Evolutionary conservation across 2,329 filamentous ascomycete species (phyloP), one percentile per base, ranked within the genome.

Genomic region (Neospermospora avenae): DNA sequence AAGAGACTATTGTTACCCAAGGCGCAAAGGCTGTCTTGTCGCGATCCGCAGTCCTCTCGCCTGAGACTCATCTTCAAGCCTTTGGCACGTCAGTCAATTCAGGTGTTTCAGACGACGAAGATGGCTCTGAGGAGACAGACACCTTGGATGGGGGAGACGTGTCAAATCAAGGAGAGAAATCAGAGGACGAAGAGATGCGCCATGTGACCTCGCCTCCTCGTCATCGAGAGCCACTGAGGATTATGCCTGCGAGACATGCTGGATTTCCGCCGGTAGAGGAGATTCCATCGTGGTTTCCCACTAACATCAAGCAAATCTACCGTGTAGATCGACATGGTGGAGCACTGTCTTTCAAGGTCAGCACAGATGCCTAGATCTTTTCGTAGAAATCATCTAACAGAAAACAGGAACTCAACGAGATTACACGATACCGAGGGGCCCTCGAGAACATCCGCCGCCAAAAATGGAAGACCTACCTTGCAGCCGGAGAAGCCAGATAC

Each of bases 241-340:
- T 34, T 18, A 48, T 37, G 28, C 39, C 53, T 10, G 31, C 24
- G 20, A 34, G 37, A 48, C 48, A 58, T 10, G n/a, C 18, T 35
- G 61, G 57, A 16, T 61, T 59, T 20, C 57, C 62, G 20, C 22
- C 51, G 4, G 16, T 46, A 44, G 57, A 58, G 53, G 53, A 63
- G 11, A 35, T 65, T 2, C 63, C 60, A 14, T 13, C 10, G 13
- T 65, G 58, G 58, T 65, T 65, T 28, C 63, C 63, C 14, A 25
- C 37, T 6, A 44, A 61, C 8, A 63, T 65, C 58, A 63, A 63
- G 58, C 34, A 57, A 8, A 65, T 65, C 16, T 65, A 61, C 20
- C 4, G 20, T 2, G 48, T 61, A 22, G 58, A 63, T 24, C 46
- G 60, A 24, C 58, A 63, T 60, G 63, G 63, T 8, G 63, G 63